Evolutionary conservation across 2,329 filamentous ascomycete genomes (phyloP).

Genomic region (Penicillium sp.): DNA sequence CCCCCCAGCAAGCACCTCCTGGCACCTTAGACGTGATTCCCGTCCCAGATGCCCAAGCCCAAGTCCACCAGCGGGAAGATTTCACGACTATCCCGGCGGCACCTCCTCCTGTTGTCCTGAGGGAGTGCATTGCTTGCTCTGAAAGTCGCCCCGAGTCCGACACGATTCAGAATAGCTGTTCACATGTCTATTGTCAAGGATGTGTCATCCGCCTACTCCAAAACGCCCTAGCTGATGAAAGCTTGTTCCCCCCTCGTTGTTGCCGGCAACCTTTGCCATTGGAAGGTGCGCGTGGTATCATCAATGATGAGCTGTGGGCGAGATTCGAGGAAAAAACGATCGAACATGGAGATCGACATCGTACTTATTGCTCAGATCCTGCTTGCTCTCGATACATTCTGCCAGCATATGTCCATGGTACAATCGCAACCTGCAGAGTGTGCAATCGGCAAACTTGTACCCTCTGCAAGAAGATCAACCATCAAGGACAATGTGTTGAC

Average conservation of each 20-base stretch:
- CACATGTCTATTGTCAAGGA: slow-evolving; percentile 18
- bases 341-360: slow-evolving; percentile 18
- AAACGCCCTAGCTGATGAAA: slow-evolving; percentile 16
- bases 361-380: slow-evolving; percentile 22
- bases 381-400: slow-evolving; percentile 22
- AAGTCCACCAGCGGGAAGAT: neutral
- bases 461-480: slow-evolving; percentile 19
- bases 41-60: neutral
- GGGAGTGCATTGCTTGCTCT: slow-evolving; percentile 7
- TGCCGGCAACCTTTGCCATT: slow-evolving; percentile 20
- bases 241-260: slow-evolving; percentile 24
- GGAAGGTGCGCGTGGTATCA: neutral
- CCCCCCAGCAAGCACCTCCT: neutral
- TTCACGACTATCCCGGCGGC: neutral
- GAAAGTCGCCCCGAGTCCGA: neutral
- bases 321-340: slow-evolving; percentile 17
- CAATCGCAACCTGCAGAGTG: slow-evolving; percentile 14
- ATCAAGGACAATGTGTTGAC: slow-evolving; percentile 20
- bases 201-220: slow-evolving; percentile 18
- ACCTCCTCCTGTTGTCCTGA: neutral
- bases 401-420: slow-evolving; percentile 9
- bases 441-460: slow-evolving; percentile 19
- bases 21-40: neutral
- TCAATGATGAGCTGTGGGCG: slow-evolving; percentile 3
- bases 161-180: slow-evolving; percentile 8